Percentiles rank a stretch among this genome's conserved stretches.
phyloP scores from a whole-genome alignment of 805 yeast genomes.

The Candida stauntonica region DNA sequence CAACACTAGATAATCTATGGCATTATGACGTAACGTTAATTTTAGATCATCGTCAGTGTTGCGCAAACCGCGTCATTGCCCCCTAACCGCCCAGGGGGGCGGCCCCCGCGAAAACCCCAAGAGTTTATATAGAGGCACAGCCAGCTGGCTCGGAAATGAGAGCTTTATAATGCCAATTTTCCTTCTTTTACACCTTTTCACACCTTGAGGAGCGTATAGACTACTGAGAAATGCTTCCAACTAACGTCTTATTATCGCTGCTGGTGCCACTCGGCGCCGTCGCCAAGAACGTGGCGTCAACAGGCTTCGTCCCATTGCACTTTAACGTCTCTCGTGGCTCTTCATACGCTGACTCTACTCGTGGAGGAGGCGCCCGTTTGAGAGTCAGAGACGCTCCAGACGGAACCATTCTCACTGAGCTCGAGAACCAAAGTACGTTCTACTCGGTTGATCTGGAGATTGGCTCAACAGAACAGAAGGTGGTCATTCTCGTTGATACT shows the following conservation, averaged over 20 bases:
- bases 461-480: constrained; percentile 56
- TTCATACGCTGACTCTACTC: constrained; percentile 12
- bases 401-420: constrained; percentile 30
- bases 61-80: too few relatives aligned
- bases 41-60: too few relatives aligned
- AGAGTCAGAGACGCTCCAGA: constrained; percentile 14
- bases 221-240: constrained; percentile 9
- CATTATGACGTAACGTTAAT: too few relatives aligned
- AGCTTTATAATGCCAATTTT: too few relatives aligned
- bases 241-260: constrained; percentile 1
- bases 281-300: constrained; percentile 12
- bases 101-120: too few relatives aligned
- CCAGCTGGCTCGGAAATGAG: too few relatives aligned
- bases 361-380: constrained; percentile 10
- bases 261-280: constrained; percentile 8
- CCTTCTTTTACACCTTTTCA: too few relatives aligned
- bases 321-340: constrained; percentile 20
- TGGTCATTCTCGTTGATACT: constrained; percentile 62
- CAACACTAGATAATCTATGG: too few relatives aligned
- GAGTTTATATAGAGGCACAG: too few relatives aligned
- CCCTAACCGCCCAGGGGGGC: too few relatives aligned
- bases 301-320: constrained; percentile 14
- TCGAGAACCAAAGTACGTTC: constrained; percentile 38
- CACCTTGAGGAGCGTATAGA: too few relatives aligned
- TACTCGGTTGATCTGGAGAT: constrained; percentile 42